These are phyloP conservation scores for Globisporangium echinulatum DNA, from an alignment of 352 stramenopile genomes.

Conservation along the genomic window DNA sequence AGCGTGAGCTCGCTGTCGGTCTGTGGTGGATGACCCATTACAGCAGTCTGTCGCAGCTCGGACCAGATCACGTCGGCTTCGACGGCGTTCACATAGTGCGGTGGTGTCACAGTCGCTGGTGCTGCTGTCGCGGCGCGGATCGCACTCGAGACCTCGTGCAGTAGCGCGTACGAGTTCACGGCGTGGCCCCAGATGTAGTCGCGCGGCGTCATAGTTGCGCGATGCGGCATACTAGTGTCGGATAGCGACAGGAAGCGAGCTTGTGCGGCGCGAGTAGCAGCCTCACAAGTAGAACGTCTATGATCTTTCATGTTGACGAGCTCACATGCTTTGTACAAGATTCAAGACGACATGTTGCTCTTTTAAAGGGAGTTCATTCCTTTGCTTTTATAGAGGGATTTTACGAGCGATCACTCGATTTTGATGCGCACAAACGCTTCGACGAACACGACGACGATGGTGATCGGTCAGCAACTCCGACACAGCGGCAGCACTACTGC, in stretches of 20 bases:
- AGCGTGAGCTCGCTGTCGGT: conserved; percentile 48
- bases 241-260: too few species aligned
- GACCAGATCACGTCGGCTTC: conserved; percentile 74
- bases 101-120: conserved; percentile 2
- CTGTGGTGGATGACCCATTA: conserved; percentile 67
- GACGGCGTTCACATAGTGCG: conserved; percentile 45
- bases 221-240: too few species aligned
- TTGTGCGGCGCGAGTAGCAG: too few species aligned
- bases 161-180: conserved; percentile 42
- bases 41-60: conserved; percentile 28
- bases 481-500: not conserved
- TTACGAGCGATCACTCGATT: too few species aligned
- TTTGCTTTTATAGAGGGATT: too few species aligned
- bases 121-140: conserved; percentile 17
- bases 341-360: too few species aligned
- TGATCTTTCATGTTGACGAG: too few species aligned
- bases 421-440: too few species aligned
- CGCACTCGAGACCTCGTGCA: conserved; percentile 21
- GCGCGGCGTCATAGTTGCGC: conserved; percentile 30
- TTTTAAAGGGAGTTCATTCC: too few species aligned
- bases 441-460: not conserved
- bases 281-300: too few species aligned
- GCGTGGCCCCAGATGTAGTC: conserved; percentile 63
- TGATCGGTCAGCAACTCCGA: not conserved
- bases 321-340: too few species aligned